Evolutionary conservation across 768 basidiomycete genomes (phyloP).

Genomic region (Trametes cubensis): DNA sequence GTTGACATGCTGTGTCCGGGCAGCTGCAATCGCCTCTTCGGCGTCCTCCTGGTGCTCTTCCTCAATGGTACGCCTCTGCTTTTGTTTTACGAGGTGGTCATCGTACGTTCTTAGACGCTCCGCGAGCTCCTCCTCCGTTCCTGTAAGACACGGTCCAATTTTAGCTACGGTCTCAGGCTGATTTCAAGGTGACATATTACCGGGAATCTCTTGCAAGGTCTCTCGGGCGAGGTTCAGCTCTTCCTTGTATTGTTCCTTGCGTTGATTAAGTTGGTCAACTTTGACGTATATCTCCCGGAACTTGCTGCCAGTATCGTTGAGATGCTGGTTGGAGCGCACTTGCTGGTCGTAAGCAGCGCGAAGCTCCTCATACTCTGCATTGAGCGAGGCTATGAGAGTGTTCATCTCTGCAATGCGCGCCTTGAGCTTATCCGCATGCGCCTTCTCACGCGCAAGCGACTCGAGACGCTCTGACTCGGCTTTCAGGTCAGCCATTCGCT

Average conservation of each 20-base stretch:
- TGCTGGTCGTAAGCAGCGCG: constrained; percentile 66
- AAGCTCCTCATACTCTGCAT: constrained; percentile 72
- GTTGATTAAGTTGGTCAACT: constrained; percentile 62
- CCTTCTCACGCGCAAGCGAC: constrained; percentile 77
- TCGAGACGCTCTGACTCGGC: constrained; percentile 87
- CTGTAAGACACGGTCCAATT: constrained; percentile 38
- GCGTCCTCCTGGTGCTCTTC: constrained; percentile 59
- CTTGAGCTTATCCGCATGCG: constrained; percentile 82
- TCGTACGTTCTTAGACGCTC: constrained; percentile 60
- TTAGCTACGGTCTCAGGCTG: constrained; percentile 38
- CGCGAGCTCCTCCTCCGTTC: constrained; percentile 72
- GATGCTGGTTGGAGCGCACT: constrained; percentile 70
- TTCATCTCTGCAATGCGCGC: constrained; percentile 64
- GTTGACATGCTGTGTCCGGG: constrained; percentile 56
- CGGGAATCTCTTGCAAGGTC: constrained; percentile 60
- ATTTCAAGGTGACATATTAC: constrained; percentile 35
- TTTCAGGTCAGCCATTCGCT: constrained; percentile 87
- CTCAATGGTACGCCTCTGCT: constrained; percentile 49
- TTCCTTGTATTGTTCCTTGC: constrained; percentile 59
- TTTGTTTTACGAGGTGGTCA: constrained; percentile 54
- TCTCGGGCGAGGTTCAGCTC: constrained; percentile 66
- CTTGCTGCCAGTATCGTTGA: constrained; percentile 80
- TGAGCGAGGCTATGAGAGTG: constrained; percentile 64
- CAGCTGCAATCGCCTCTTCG: constrained; percentile 57
- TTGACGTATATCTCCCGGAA: constrained; percentile 85